Percentiles rank a stretch among this genome's conserved stretches.
Evolutionary conservation across 306 rosid species (phyloP).

Genomic region (Cucurbita maxima): DNA sequence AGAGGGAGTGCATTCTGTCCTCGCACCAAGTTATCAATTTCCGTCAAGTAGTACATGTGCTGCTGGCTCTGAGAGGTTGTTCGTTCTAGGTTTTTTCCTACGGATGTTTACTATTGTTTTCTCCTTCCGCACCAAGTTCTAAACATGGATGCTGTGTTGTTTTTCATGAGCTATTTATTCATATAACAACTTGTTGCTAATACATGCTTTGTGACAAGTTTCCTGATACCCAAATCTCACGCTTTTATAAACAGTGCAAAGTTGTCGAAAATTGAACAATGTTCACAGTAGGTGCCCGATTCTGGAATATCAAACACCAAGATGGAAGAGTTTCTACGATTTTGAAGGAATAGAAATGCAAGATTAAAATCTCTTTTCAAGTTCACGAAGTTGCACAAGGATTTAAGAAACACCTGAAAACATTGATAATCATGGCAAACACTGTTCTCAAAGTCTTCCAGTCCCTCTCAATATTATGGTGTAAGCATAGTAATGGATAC

Average conservation of each 20-base stretch:
- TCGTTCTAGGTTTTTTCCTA: neutral
- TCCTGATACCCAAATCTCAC: too few relatives aligned
- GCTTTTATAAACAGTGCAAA: too few relatives aligned
- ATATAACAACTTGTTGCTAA: neutral
- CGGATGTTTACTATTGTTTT: neutral
- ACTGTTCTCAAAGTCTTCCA: neutral
- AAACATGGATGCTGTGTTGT: neutral
- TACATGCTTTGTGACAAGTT: neutral
- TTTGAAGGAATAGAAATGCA: too few relatives aligned
- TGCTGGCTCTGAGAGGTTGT: neutral
- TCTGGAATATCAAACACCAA: too few relatives aligned
- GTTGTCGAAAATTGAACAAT: too few relatives aligned
- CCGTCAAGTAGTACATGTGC: neutral
- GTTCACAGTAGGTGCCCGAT: too few relatives aligned
- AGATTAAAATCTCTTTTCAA: neutral
- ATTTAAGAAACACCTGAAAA: neutral
- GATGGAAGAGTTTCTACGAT: too few relatives aligned
- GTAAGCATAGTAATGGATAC: neutral
- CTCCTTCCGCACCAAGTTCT: neutral
- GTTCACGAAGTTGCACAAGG: too few relatives aligned
- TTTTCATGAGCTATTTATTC: neutral
- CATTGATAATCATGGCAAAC: neutral
- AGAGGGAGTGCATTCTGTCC: neutral
- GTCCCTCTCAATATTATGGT: neutral
- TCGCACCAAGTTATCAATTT: neutral